phyloP scores from a whole-genome alignment of 116 monocot genomes.

The Iris pallida region DNA sequence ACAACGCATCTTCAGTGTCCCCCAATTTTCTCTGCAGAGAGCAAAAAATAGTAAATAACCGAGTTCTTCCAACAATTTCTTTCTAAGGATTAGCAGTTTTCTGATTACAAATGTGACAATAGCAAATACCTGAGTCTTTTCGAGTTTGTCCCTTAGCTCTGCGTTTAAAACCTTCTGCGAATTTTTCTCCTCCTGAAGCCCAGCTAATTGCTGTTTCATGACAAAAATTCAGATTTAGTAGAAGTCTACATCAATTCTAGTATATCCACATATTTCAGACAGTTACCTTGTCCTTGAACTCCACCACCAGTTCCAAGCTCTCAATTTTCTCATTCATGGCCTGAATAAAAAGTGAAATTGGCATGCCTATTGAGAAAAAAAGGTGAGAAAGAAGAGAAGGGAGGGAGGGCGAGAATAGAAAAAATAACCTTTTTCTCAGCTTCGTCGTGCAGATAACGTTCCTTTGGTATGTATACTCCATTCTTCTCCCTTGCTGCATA shows the following conservation, averaged over 20 bases:
- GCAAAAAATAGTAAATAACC: background rate
- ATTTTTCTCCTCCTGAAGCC: constrained; percentile 81
- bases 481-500: constrained; percentile 79
- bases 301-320: constrained; percentile 63
- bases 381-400: background rate
- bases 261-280: constrained; percentile 2
- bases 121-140: constrained; percentile 62
- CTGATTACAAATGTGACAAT: background rate
- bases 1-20: constrained; percentile 57
- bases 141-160: constrained; percentile 75
- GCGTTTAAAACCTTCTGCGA: constrained; percentile 54
- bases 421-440: constrained; percentile 80
- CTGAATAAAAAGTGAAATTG: constrained; percentile 22
- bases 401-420: background rate
- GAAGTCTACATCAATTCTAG: background rate
- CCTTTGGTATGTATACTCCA: constrained; percentile 55
- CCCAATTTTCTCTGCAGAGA: constrained; percentile 58
- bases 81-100: background rate
- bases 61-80: background rate
- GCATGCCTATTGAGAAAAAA: background rate
- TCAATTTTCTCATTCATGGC: constrained; percentile 88
- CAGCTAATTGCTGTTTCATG: constrained; percentile 60
- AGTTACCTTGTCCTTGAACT: constrained; percentile 82
- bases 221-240: constrained; percentile 9
- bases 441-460: constrained; percentile 85